A percentile compares a stretch with the other conserved stretches of the same genome.
These are phyloP conservation scores for Didymella glomerata DNA, from an alignment of 2,329 filamentous ascomycete genomes.

Conservation along the genomic window DNA sequence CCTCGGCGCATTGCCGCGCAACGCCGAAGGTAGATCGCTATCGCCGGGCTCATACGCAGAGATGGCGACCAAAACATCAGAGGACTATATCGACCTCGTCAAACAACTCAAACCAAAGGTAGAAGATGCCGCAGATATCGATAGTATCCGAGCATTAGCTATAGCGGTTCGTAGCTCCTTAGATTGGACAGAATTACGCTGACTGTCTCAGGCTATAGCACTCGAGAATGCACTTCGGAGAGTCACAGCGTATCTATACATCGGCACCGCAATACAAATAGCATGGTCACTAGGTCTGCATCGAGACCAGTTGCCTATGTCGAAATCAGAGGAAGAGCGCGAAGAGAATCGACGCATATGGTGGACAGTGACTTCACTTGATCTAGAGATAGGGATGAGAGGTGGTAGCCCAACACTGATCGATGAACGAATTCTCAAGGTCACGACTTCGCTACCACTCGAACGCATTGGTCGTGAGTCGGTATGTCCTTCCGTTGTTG, in stretches of 20 bases:
- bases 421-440: conserved; percentile 44
- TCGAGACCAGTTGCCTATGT: conserved; percentile 45
- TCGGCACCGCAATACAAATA: conserved; percentile 49
- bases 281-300: conserved; percentile 50
- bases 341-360: conserved; percentile 50
- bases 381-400: conserved; percentile 48
- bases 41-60: conserved; percentile 31
- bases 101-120: conserved; percentile 46
- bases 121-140: conserved; percentile 50
- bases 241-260: conserved; percentile 49
- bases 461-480: conserved; percentile 38
- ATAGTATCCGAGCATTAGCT: conserved; percentile 48
- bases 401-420: conserved; percentile 48
- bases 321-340: conserved; percentile 38
- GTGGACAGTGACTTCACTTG: conserved; percentile 50
- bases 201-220: conserved; percentile 40
- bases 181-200: neutral
- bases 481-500: neutral
- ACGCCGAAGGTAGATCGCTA: conserved; percentile 34
- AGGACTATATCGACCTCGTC: conserved; percentile 46
- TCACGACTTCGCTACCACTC: conserved; percentile 43
- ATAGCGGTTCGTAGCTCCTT: conserved; percentile 38
- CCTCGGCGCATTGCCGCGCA: conserved; percentile 42
- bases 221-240: conserved; percentile 48
- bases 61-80: conserved; percentile 37